Evolutionary conservation across 108 stramenopile genomes (phyloP).

Genomic region (Nitzschia sp.): DNA sequence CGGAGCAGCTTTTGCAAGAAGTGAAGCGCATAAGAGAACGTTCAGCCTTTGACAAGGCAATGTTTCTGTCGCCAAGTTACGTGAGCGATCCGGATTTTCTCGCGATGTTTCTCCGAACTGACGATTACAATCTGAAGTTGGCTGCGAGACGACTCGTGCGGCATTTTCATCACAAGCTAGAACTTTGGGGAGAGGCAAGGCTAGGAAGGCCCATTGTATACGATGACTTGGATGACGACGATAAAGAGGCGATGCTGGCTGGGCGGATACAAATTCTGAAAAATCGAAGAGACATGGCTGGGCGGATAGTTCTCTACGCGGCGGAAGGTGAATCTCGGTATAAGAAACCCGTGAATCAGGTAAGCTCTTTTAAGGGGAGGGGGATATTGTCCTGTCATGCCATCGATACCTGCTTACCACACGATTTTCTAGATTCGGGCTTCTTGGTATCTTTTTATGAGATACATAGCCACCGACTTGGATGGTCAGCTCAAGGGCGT

Average conservation of each 20-base stretch:
- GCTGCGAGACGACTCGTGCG: constrained; percentile 31
- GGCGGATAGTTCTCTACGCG: constrained; percentile 15
- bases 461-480: neutral
- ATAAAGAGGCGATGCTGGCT: neutral
- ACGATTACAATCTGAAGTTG: constrained; percentile 22
- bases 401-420: neutral
- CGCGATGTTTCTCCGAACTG: constrained; percentile 42
- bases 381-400: neutral
- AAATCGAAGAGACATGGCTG: constrained; percentile 25
- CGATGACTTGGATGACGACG: constrained; percentile 22
- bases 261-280: constrained; percentile 11
- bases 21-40: neutral
- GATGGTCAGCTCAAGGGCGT: constrained; percentile 2
- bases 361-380: neutral
- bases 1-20: neutral
- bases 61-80: constrained; percentile 14
- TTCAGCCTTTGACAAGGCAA: constrained; percentile 7
- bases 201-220: constrained; percentile 28
- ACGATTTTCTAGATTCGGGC: neutral
- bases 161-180: constrained; percentile 43
- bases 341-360: neutral
- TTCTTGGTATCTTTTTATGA: constrained; percentile 2
- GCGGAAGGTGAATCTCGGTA: neutral
- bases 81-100: constrained; percentile 31
- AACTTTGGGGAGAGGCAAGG: constrained; percentile 35